Evolutionary conservation across 257 asterid species (phyloP), one percentile per base, ranked within the genome.

Genomic region (Jacaranda copaia): DNA sequence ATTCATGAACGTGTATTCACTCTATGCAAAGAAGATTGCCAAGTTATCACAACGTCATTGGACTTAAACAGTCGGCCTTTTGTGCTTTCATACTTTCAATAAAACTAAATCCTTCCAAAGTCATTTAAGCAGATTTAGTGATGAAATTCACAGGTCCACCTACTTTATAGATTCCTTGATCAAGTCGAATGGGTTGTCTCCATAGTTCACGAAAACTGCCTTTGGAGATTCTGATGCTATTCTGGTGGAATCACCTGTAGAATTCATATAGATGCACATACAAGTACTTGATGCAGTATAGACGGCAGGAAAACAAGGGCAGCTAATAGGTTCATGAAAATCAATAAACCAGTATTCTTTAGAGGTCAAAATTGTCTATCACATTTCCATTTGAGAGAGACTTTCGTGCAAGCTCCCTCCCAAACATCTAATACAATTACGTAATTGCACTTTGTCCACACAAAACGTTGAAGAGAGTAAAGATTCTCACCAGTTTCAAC

Each of bases 111-210:
- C 53, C 35, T 55, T 62, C 14, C 19, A 7, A 11, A 38, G 56
- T 62, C 57, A 39, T 63, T 35, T 70, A 32, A 64, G 56, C 52
- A 40, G 49, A 74, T 72, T 74, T 69, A 55, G 61, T 59, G 16
- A 62, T 38, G 68, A 16, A 79, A 72, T 48, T 51, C 68, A 35
- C 61, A 19, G 55, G 78, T 66, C 77, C 79, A 83, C 89, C 80
- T 84, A 86, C 90, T 79, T 86, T 88, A 86, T 86, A 70, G 90
- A 81, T 64, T 86, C 88, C 79, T 80, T 77, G 84, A 86, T 77
- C 81, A 86, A 65, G n/a, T 81, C 73, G 40, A 81, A 86, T 4
- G 90, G 90, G 79, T 84, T 81, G 57, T 75, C 58, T 45, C 88
- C 90, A 62, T 60, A 74, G 76, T 86, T 86, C 81, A 86, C 82